A percentile compares a stretch with the other conserved stretches of the same genome.
Conservation (phyloP, 352 stramenopile genomes). For the Thraustochytrium striatum region DNA sequence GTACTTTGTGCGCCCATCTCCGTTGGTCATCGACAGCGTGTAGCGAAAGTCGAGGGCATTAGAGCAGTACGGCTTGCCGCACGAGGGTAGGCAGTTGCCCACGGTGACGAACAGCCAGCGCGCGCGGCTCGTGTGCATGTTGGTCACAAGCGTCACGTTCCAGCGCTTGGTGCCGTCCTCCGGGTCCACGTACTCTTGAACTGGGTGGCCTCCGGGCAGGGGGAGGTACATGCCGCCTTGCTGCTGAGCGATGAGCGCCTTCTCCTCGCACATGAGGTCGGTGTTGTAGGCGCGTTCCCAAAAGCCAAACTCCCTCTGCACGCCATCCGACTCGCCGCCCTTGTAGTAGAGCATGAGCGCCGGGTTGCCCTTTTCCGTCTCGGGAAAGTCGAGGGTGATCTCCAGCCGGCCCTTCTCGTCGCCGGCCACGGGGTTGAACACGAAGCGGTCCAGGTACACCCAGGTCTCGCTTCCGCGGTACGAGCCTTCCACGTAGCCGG, state of each 20-base stretch:
- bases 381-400: constrained; percentile 19
- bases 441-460: constrained; percentile 42
- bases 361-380: neutral
- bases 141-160: neutral
- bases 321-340: constrained; percentile 1
- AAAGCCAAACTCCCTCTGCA: constrained; percentile 43
- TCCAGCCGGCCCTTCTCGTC: neutral
- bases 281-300: constrained; percentile 36
- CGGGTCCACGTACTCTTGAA: neutral
- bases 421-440: constrained; percentile 1
- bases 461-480: constrained; percentile 37
- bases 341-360: constrained; percentile 44
- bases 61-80: neutral
- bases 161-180: neutral
- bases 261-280: constrained; percentile 31
- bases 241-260: constrained; percentile 8
- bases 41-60: constrained; percentile 42
- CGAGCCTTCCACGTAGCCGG: neutral
- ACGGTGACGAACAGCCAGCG: constrained; percentile 36
- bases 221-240: constrained; percentile 18
- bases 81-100: constrained; percentile 20
- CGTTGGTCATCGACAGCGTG: constrained; percentile 21
- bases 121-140: constrained; percentile 14
- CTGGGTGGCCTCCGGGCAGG: neutral
- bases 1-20: constrained; percentile 5